Evolutionary conservation across 805 yeast species (phyloP).

Genomic region (Candida easanensis): DNA sequence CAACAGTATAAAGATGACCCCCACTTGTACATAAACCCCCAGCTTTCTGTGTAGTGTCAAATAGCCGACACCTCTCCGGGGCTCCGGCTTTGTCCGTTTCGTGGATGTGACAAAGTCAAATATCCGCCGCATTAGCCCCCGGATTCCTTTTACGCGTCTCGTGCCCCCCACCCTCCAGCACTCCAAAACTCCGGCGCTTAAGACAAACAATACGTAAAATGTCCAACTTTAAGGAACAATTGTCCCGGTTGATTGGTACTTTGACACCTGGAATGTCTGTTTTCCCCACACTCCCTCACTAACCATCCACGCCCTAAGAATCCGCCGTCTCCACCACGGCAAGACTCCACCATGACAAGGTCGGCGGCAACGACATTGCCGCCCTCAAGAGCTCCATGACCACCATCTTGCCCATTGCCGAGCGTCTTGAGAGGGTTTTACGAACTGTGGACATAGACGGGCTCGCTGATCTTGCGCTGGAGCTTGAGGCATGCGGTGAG

Average conservation of each 20-base stretch:
- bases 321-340: conserved; percentile 17
- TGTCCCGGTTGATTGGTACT: conserved; percentile 22
- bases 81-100: too few relatives aligned
- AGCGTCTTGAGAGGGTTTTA: conserved; percentile 30
- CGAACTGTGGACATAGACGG: conserved; percentile 23
- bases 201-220: conserved; percentile 1
- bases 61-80: too few relatives aligned
- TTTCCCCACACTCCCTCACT: neutral
- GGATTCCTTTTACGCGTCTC: neutral
- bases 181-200: neutral
- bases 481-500: conserved; percentile 26
- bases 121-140: neutral
- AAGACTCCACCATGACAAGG: conserved; percentile 7
- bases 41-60: too few relatives aligned
- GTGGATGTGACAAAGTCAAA: too few relatives aligned
- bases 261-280: neutral
- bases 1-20: too few relatives aligned
- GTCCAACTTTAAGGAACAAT: conserved; percentile 19
- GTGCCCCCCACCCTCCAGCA: neutral
- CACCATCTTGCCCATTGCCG: conserved; percentile 31
- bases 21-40: too few relatives aligned
- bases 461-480: conserved; percentile 18
- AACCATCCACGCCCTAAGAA: conserved; percentile 5
- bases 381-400: conserved; percentile 19
- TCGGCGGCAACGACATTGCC: conserved; percentile 17